phyloP scores from a whole-genome alignment of 2,329 filamentous ascomycete species.

The Colletotrichum spinosum region DNA sequence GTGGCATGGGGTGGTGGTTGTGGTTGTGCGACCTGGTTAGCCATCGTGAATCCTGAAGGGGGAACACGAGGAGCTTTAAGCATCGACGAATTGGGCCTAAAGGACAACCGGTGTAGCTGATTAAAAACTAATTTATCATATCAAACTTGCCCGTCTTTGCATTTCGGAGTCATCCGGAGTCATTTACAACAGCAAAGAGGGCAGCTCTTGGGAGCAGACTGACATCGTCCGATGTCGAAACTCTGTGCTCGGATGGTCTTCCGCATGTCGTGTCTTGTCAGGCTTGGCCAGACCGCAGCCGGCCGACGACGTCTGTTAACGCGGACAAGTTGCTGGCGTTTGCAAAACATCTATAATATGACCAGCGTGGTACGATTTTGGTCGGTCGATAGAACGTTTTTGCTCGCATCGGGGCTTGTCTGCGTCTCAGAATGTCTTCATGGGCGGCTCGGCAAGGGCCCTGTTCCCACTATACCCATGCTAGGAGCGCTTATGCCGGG shows the following conservation, averaged over 20 bases:
- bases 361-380: conserved; percentile 31
- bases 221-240: conserved; percentile 36
- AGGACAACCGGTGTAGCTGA: conserved; percentile 24
- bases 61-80: conserved; percentile 34
- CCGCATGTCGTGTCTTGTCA: conserved; percentile 19
- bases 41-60: conserved; percentile 24
- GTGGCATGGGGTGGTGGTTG: neutral
- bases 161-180: conserved; percentile 3
- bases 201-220: conserved; percentile 3
- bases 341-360: conserved; percentile 31
- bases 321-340: conserved; percentile 15
- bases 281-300: conserved; percentile 17
- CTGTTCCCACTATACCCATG: conserved; percentile 26
- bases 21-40: conserved; percentile 11
- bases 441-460: conserved; percentile 28
- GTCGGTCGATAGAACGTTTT: conserved; percentile 33
- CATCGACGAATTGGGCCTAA: conserved; percentile 14
- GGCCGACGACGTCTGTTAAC: conserved; percentile 16
- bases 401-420: conserved; percentile 19
- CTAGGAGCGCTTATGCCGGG: conserved; percentile 19
- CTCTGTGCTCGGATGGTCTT: conserved; percentile 31
- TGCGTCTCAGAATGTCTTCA: conserved; percentile 31
- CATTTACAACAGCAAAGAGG: conserved; percentile 8
- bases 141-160: conserved; percentile 1
- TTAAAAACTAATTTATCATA: conserved; percentile 26